Percentiles rank a stretch among this genome's conserved stretches.
These are phyloP conservation scores for Cyberlindnera maritima DNA, from an alignment of 805 yeast genomes.

Conservation along the genomic window DNA sequence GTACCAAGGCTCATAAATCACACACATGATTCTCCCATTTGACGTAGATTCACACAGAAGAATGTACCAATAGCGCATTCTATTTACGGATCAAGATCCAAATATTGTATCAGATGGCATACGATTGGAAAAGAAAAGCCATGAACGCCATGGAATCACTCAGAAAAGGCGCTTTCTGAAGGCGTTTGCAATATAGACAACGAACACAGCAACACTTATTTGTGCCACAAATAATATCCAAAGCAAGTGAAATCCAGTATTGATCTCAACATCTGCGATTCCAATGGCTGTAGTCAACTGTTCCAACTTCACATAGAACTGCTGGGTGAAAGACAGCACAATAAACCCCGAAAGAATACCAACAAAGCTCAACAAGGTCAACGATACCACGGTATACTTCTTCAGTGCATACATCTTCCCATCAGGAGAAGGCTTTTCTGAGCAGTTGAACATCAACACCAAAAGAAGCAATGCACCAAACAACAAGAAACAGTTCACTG, in stretches of 20 bases:
- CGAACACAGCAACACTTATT: neutral
- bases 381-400: conserved; percentile 7
- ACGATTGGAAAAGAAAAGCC: neutral
- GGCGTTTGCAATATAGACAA: conserved; percentile 22
- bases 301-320: conserved; percentile 21
- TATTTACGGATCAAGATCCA: too few species aligned
- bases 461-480: conserved; percentile 3
- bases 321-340: conserved; percentile 25
- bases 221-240: conserved; percentile 22
- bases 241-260: conserved; percentile 20
- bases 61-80: too few species aligned
- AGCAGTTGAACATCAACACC: conserved; percentile 1
- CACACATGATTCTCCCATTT: too few species aligned
- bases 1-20: too few species aligned
- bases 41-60: too few species aligned
- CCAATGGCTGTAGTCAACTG: conserved; percentile 22
- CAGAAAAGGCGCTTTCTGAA: conserved; percentile 18
- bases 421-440: neutral
- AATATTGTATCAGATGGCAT: neutral
- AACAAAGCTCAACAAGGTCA: conserved; percentile 17
- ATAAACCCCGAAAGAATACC: conserved; percentile 16
- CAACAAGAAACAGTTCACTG: conserved; percentile 4
- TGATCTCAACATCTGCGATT: conserved; percentile 24
- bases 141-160: neutral
- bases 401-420: conserved; percentile 1